Percentiles rank a stretch among this genome's conserved stretches.
These are phyloP conservation scores for Scytalidium lignicola DNA, from an alignment of 2,329 filamentous ascomycete genomes.

Conservation along the genomic window DNA sequence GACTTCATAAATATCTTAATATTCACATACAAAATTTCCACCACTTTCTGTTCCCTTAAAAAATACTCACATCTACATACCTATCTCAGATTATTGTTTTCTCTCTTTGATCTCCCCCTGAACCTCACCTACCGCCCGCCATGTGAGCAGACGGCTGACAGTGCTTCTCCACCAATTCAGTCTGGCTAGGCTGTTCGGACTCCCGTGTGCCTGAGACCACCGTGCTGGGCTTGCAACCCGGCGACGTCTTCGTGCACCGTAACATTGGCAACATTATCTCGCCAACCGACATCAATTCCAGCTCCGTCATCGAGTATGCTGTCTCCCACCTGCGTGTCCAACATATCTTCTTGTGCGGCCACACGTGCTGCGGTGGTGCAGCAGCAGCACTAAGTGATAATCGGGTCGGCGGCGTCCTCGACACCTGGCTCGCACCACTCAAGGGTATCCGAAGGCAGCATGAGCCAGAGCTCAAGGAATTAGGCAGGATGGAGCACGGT, in stretches of 20 bases:
- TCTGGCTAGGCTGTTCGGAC: slow-evolving; percentile 87
- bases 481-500: slow-evolving; percentile 36
- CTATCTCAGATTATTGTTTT: neutral
- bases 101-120: too few species aligned
- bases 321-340: slow-evolving; percentile 67
- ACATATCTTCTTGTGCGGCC: slow-evolving; percentile 66
- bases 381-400: slow-evolving; percentile 47
- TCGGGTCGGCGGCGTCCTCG: slow-evolving; percentile 47
- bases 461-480: slow-evolving; percentile 48
- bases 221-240: slow-evolving; percentile 70
- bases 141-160: neutral
- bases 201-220: slow-evolving; percentile 80
- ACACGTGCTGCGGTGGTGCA: slow-evolving; percentile 64
- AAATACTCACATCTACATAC: neutral
- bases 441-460: slow-evolving; percentile 40
- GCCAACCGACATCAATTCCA: slow-evolving; percentile 68
- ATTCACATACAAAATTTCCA: too few species aligned
- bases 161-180: slow-evolving; percentile 25
- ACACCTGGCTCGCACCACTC: slow-evolving; percentile 50
- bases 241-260: slow-evolving; percentile 83
- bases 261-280: slow-evolving; percentile 85
- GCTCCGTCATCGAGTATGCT: slow-evolving; percentile 74
- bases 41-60: neutral
- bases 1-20: too few species aligned
- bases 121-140: too few species aligned